Evolutionary conservation across 2,329 filamentous ascomycete species (phyloP), one percentile per base, ranked within the genome.

Genomic region (Neonectria sp.): DNA sequence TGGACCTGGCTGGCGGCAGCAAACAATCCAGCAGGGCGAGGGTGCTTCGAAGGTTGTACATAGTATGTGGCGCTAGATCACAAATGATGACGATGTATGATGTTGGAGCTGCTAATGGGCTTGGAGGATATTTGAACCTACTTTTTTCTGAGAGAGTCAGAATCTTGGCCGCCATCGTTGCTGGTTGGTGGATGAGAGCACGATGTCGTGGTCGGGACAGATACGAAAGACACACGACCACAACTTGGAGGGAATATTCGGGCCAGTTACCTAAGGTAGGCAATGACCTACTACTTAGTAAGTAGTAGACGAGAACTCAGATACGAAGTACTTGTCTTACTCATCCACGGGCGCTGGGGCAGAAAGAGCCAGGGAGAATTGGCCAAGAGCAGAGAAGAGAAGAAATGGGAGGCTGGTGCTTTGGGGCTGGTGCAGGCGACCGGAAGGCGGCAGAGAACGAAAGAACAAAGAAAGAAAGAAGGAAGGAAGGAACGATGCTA

Each of bases 41-140:
- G 24, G 35, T 33, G 63, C 37, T 40, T n/a, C 15, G 37, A n/a
- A 17, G 15, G 37, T 40, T 40, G 40, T 45, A 45, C 40, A 21
- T 45, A 45, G 61, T 57, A 37, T 61, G 58, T 55, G 52, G 55
- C 29, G 52, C 55, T 15, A 29, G 53, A 37, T 49, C 8, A 61
- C 24, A 43, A 12, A 53, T 27, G 33, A 65, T 65, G 62, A 55
- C 62, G 56, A 60, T n/a, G 62, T 31, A 52, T 57, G 63, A 61
- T 56, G 63, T 17, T 57, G 52, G 57, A 57, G 52, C 9, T 24
- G 40, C n/a, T 53, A 45, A 45, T 37, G 53, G 33, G 11, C 37
- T 31, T 57, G 35, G 40, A 24, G 15, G 40, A 63, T 48, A 51
- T 31, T 40, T 55, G 49, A 64, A 55, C 57, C 45, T 25, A 27